Conservation (phyloP, 257 asterid genomes). For the Solanum paucissectum region DNA sequence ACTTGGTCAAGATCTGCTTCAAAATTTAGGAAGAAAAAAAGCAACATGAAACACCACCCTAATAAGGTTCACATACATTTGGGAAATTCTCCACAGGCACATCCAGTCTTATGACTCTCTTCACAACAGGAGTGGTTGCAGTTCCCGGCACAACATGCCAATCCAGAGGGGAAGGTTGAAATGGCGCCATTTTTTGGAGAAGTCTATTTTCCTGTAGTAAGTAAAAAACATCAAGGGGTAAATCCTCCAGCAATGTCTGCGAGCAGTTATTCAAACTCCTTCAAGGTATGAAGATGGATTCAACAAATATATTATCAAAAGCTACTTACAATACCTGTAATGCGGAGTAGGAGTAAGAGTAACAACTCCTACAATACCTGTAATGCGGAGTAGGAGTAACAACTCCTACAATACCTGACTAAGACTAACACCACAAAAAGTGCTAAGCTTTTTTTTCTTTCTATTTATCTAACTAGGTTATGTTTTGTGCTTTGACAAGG, state of each 20-base stretch:
- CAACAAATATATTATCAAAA: background rate
- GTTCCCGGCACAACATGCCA: conserved; percentile 46
- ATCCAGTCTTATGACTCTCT: conserved; percentile 66
- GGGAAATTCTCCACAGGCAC: conserved; percentile 75
- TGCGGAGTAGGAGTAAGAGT: background rate
- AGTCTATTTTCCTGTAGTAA: conserved; percentile 50
- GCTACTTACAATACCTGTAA: background rate
- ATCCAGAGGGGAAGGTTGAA: conserved; percentile 43
- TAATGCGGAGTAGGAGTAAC: background rate
- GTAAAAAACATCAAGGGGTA: background rate
- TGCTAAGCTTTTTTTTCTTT: background rate
- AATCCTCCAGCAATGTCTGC: background rate
- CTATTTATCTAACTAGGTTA: background rate
- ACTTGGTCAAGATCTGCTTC: background rate
- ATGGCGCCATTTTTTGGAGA: conserved; percentile 45
- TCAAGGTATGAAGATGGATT: background rate
- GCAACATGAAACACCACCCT: background rate
- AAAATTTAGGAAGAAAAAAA: background rate
- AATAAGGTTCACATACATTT: conserved; percentile 32
- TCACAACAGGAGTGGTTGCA: conserved; percentile 45
- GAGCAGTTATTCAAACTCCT: background rate
- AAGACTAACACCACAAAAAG: background rate
- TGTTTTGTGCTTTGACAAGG: background rate
- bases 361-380: background rate
- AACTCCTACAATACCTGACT: background rate